A percentile compares a stretch with the other conserved stretches of the same genome.
Evolutionary conservation across 495 filamentous ascomycete species (phyloP).

Genomic region (Paragyromitra xinjiangensis): DNA sequence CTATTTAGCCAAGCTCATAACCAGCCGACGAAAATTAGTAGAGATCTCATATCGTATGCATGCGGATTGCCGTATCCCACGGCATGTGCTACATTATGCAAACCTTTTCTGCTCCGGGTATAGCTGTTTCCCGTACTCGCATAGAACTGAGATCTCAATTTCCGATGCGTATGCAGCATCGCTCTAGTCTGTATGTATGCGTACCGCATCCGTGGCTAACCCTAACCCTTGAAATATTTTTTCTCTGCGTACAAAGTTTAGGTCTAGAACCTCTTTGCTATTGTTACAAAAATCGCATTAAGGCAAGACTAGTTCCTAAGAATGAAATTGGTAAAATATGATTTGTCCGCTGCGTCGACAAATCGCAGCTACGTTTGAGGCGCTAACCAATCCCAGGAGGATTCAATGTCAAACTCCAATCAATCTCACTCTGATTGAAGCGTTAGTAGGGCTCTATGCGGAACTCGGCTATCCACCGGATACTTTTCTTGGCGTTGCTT

Average conservation of each 20-base stretch:
- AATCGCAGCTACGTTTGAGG: neutral
- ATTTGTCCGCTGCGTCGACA: neutral
- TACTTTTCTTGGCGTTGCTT: too few relatives aligned
- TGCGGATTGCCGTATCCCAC: constrained; percentile 14
- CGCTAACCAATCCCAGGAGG: neutral
- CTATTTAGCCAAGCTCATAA: neutral
- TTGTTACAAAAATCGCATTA: too few relatives aligned
- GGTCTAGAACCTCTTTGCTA: too few relatives aligned
- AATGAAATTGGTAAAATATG: neutral
- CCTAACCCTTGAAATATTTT: neutral
- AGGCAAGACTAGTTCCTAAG: neutral
- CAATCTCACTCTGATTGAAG: neutral
- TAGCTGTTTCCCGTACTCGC: neutral
- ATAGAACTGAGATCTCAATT: neutral
- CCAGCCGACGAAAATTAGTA: neutral
- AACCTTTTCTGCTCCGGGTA: neutral
- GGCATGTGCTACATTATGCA: constrained; percentile 11
- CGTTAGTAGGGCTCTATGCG: neutral
- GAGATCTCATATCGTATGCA: constrained; percentile 16
- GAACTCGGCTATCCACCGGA: neutral
- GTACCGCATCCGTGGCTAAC: neutral
- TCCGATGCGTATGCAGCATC: neutral
- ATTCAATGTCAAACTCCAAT: neutral
- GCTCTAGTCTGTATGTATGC: neutral
- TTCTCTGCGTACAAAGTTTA: too few relatives aligned